Percentiles rank a stretch among this genome's conserved stretches.
Conservation (phyloP, 169 alveolate species). For the Cryptosporidium bovis region DNA sequence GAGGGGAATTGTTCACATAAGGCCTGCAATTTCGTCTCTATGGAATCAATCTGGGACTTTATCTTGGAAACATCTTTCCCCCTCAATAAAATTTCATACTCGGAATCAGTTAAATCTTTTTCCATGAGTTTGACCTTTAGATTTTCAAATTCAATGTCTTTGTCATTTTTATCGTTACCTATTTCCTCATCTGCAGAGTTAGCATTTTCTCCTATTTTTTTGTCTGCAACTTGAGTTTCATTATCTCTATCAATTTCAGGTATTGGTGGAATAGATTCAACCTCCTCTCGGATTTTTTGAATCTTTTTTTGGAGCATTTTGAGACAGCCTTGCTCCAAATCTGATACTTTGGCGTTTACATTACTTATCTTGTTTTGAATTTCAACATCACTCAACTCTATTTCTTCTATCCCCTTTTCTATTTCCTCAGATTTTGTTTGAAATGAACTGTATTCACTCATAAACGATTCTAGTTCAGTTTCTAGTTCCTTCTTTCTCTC, state of each 20-base stretch:
- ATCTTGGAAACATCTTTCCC: conserved; percentile 9
- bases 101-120: conserved; percentile 28
- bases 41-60: conserved; percentile 45
- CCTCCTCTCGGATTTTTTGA: conserved; percentile 62
- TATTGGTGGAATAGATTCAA: conserved; percentile 8
- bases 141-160: conserved; percentile 18
- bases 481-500: conserved; percentile 44
- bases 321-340: conserved; percentile 18
- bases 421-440: conserved; percentile 75
- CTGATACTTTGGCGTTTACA: conserved; percentile 36
- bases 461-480: conserved; percentile 23
- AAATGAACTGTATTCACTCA: conserved; percentile 23
- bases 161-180: not conserved
- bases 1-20: conserved; percentile 35
- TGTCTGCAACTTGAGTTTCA: not conserved
- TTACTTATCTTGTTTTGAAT: conserved; percentile 3
- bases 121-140: conserved; percentile 10
- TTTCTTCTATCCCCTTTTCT: conserved; percentile 75
- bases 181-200: not conserved
- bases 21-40: conserved; percentile 27
- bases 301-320: conserved; percentile 51
- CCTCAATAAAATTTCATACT: conserved; percentile 3
- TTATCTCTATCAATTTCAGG: conserved; percentile 38
- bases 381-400: conserved; percentile 59
- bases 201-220: not conserved